A percentile compares a stretch with the other conserved stretches of the same genome.
Evolutionary conservation across 2,329 filamentous ascomycete genomes (phyloP).

Genomic region (Bipolaris cookei): DNA sequence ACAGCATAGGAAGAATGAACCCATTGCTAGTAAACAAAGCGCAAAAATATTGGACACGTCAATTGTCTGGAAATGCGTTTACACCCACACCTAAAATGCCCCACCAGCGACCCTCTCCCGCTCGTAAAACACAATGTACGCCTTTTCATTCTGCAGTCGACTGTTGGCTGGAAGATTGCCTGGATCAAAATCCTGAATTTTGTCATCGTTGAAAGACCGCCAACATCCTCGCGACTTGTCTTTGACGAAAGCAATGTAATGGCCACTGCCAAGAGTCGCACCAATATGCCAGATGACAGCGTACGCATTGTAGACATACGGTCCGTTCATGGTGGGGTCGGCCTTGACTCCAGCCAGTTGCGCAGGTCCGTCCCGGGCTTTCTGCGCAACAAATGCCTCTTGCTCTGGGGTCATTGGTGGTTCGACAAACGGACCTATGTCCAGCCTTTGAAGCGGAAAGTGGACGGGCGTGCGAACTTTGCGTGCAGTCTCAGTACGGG

Average conservation of each 20-base stretch:
- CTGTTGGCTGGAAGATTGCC: constrained; percentile 56
- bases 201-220: constrained; percentile 65
- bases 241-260: constrained; percentile 73
- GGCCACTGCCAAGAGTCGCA: constrained; percentile 70
- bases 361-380: constrained; percentile 32
- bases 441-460: constrained; percentile 76
- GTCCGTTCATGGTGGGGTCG: constrained; percentile 56
- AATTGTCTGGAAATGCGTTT: background rate
- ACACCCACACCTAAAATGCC: constrained; percentile 23
- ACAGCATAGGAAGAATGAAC: background rate
- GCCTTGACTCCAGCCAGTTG: constrained; percentile 45
- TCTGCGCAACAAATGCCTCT: constrained; percentile 46
- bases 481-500: constrained; percentile 60
- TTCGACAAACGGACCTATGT: constrained; percentile 66
- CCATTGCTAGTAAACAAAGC: background rate
- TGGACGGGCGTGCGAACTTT: constrained; percentile 76
- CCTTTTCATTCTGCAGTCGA: constrained; percentile 66
- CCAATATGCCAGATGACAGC: constrained; percentile 82
- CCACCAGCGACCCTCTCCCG: constrained; percentile 44
- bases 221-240: constrained; percentile 61
- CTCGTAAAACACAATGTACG: constrained; percentile 71
- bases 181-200: constrained; percentile 63
- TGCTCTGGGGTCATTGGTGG: constrained; percentile 51
- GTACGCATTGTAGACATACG: constrained; percentile 83
- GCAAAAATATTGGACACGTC: background rate